Evolutionary conservation across 441 rosid species (phyloP).

Genomic region (Sinapis alba): DNA sequence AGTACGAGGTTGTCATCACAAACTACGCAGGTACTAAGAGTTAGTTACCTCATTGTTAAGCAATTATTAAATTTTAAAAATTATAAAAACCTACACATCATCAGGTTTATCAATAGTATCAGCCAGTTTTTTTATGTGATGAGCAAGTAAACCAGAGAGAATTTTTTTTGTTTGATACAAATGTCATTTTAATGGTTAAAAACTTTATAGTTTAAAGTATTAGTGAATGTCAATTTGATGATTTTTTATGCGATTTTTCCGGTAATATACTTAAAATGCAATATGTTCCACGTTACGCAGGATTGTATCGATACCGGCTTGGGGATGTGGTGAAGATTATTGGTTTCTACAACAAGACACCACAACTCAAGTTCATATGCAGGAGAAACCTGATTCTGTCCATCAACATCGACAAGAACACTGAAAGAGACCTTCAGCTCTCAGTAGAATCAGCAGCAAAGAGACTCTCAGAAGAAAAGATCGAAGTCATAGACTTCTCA

Average conservation of each 20-base stretch:
- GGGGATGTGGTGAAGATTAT: constrained; percentile 86
- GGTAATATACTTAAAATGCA: neutral
- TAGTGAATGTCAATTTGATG: too few relatives aligned
- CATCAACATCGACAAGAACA: constrained; percentile 96
- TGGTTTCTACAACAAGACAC: constrained; percentile 83
- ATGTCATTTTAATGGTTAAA: too few relatives aligned
- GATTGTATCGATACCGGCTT: constrained; percentile 83
- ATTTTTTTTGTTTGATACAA: too few relatives aligned
- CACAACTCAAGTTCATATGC: constrained; percentile 78
- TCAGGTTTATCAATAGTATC: too few relatives aligned
- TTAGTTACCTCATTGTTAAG: neutral
- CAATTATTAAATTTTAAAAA: too few relatives aligned
- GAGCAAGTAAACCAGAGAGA: too few relatives aligned
- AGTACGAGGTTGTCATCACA: constrained; percentile 85
- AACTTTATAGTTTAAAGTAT: too few relatives aligned
- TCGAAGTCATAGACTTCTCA: constrained; percentile 81
- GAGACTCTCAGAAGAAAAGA: constrained; percentile 63
- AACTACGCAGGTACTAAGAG: constrained; percentile 49
- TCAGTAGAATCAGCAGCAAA: constrained; percentile 72
- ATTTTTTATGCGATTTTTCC: too few relatives aligned
- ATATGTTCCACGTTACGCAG: constrained; percentile 20
- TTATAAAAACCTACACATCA: too few relatives aligned
- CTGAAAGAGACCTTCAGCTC: constrained; percentile 82
- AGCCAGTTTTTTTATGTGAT: too few relatives aligned
- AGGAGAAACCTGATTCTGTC: constrained; percentile 75